Base-by-base conservation (phyloP, 805 yeast species). In the Sungouiella thailandica region DNA sequence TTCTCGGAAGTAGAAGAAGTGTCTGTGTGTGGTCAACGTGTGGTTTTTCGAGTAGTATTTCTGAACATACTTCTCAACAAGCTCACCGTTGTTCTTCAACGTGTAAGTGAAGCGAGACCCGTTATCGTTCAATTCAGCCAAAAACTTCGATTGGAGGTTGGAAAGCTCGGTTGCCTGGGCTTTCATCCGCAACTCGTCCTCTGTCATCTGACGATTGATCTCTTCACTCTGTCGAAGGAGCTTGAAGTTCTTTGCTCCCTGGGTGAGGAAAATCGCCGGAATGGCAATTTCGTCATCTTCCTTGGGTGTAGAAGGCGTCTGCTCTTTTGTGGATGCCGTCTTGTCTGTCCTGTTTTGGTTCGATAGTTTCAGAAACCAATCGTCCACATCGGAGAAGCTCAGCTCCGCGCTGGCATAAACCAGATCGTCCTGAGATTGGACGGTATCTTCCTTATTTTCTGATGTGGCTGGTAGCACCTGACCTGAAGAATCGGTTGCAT, bases 61-160 rank as follows among this genome's bases (percentile, higher is more conserved):
- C 14, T 45, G 43, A 4, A 52, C 37, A n/a, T 43, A 33, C 19
- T 34, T 37, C 14, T 58, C 60, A n/a, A 60, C 42, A 19, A 49
- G 25, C 7, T 34, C 34, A 19, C 35, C 36, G 34, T 49, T 53
- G 16, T 47, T 29, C 12, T 43, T 49, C 35, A 50, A 17, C 11
- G 44, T 25, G 36, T 33, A 57, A 23, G 30, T 32, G 17, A 45
- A 52, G 15, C 28, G 33, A 9, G 57, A 40, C 14, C 65, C 65
- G 34, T 59, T 59, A 28, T 55, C 60, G 42, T 60, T 62, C 28
- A 62, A 40, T 32, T 61, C 67, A 4, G 24, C 31, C 25, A 61
- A 15, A 9, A 60, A 23, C 23, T 34, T 25, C 7, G 30, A 29
- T 24, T 47, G 53, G 10, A 43, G 32, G 5, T 11, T 14, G 28